A percentile compares a stretch with the other conserved stretches of the same genome.
Conservation (phyloP, 345 rosid genomes). For the Pseudoturritis turrita region DNA sequence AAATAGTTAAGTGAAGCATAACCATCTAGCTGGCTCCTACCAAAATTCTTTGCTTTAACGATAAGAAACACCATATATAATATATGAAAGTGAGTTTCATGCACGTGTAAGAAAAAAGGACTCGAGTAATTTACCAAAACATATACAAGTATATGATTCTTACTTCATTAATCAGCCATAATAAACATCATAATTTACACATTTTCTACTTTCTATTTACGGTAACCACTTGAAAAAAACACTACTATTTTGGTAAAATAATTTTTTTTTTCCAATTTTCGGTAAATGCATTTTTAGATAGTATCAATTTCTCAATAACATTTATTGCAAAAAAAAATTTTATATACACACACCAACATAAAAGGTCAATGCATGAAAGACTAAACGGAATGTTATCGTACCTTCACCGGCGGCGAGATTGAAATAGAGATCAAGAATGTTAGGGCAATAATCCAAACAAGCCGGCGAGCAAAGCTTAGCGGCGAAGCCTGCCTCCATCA, state of each 20-base stretch:
- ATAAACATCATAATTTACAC: not conserved
- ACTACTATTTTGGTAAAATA: too few relatives aligned
- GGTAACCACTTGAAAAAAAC: too few relatives aligned
- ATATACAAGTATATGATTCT: not conserved
- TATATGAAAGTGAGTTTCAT: constrained; percentile 11
- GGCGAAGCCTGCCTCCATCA: constrained; percentile 73
- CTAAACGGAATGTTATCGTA: constrained; percentile 10
- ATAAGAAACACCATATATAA: not conserved
- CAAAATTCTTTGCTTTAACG: constrained; percentile 22
- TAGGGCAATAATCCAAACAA: constrained; percentile 75
- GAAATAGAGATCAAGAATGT: constrained; percentile 90
- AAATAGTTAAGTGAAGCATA: constrained; percentile 13
- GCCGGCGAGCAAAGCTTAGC: constrained; percentile 73
- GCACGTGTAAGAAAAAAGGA: not conserved
- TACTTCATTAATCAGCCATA: constrained; percentile 2
- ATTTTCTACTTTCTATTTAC: too few relatives aligned
- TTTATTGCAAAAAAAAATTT: not conserved
- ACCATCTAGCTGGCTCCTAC: constrained; percentile 20
- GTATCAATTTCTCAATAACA: too few relatives aligned
- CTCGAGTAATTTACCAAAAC: not conserved
- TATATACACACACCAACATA: not conserved
- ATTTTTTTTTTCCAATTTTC: too few relatives aligned
- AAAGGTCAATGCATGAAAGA: not conserved
- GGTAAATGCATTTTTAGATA: too few relatives aligned
- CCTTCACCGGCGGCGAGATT: constrained; percentile 98